These are phyloP conservation scores for Ogataea thermomethanolica DNA, from an alignment of 805 yeast species.

Conservation along the genomic window DNA sequence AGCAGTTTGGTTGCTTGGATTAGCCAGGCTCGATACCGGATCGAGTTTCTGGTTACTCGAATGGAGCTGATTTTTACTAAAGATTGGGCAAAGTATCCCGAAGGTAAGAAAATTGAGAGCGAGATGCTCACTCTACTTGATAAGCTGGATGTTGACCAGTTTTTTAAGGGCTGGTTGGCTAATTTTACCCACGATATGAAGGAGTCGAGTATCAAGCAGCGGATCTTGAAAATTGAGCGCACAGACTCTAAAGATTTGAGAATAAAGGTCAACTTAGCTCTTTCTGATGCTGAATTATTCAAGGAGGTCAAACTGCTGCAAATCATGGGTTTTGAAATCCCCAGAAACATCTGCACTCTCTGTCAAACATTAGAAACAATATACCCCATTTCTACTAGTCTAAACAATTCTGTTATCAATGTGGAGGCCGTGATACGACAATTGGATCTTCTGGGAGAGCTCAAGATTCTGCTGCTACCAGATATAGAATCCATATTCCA, in stretches of 20 bases:
- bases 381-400: constrained; percentile 53
- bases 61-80: constrained; percentile 53
- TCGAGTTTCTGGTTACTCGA: constrained; percentile 40
- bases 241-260: constrained; percentile 20
- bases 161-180: constrained; percentile 49
- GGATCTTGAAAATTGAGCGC: constrained; percentile 38
- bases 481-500: constrained; percentile 28
- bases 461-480: constrained; percentile 38
- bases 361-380: constrained; percentile 49
- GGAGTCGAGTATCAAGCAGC: constrained; percentile 13
- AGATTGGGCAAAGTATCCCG: constrained; percentile 60
- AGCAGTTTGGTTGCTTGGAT: constrained; percentile 51
- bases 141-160: constrained; percentile 41
- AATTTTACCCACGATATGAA: constrained; percentile 7
- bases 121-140: constrained; percentile 46
- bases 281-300: constrained; percentile 38
- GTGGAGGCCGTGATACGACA: constrained; percentile 27
- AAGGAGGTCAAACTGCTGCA: constrained; percentile 53
- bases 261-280: constrained; percentile 51
- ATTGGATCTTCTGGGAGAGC: constrained; percentile 35
- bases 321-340: constrained; percentile 52
- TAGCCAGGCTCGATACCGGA: constrained; percentile 44
- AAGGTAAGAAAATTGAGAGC: constrained; percentile 58
- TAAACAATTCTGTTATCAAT: constrained; percentile 49
- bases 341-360: constrained; percentile 45